These are phyloP conservation scores for Ophiostoma piceae DNA, from an alignment of 2,329 filamentous ascomycete species.

Conservation along the genomic window DNA sequence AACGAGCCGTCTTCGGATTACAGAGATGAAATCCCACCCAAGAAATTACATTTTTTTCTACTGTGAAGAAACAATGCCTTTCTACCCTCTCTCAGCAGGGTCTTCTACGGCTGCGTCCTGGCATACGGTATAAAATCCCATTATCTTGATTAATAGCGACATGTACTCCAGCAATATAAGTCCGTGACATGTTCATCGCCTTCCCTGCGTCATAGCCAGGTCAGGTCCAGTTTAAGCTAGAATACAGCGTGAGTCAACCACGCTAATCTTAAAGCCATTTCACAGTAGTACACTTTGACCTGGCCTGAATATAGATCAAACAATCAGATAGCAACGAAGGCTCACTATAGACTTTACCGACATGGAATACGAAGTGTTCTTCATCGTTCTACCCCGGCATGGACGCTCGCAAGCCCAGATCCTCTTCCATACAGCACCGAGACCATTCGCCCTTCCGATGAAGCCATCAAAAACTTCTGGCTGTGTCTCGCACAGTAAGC, in stretches of 20 bases:
- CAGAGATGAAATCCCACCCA: not conserved
- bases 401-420: constrained; percentile 33
- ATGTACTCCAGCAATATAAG: constrained; percentile 36
- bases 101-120: constrained; percentile 19
- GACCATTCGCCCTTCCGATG: constrained; percentile 25
- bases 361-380: constrained; percentile 40
- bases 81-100: not conserved
- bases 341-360: constrained; percentile 43
- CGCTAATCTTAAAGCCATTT: not conserved
- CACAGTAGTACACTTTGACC: not conserved
- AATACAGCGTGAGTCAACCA: too few relatives aligned
- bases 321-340: constrained; percentile 45
- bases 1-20: not conserved
- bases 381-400: constrained; percentile 40
- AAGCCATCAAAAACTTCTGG: not conserved
- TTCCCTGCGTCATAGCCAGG: not conserved
- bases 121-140: constrained; percentile 23
- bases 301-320: constrained; percentile 38
- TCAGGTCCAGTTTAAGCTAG: not conserved
- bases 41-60: not conserved
- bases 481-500: constrained; percentile 21
- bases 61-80: not conserved
- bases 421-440: constrained; percentile 25
- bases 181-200: not conserved
- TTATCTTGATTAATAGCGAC: constrained; percentile 38